These are phyloP conservation scores for Xylaria cubensis DNA, from an alignment of 495 filamentous ascomycete species.

Conservation along the genomic window DNA sequence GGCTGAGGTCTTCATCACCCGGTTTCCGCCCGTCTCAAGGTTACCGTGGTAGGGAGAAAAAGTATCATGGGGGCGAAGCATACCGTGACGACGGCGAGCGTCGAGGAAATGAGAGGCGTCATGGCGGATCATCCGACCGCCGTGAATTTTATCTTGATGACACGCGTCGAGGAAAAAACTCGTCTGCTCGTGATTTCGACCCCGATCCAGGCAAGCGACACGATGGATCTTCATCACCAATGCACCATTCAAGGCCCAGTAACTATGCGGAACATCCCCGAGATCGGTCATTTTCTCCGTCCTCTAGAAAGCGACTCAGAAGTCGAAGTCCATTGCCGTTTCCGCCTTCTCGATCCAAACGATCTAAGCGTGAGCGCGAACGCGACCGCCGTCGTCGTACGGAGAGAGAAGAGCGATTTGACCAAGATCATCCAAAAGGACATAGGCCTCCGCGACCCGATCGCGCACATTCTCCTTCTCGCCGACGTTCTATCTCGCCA, in stretches of 20 bases:
- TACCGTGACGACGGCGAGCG: slow-evolving; percentile 30
- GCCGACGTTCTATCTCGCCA: slow-evolving; percentile 36
- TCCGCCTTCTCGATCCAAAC: slow-evolving; percentile 36
- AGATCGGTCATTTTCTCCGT: slow-evolving; percentile 39
- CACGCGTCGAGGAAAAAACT: slow-evolving; percentile 34
- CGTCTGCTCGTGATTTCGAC: slow-evolving; percentile 30
- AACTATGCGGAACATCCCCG: slow-evolving; percentile 33
- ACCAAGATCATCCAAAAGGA: slow-evolving; percentile 31
- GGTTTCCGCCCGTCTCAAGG: slow-evolving; percentile 30
- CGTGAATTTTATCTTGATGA: slow-evolving; percentile 25
- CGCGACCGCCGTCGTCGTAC: slow-evolving; percentile 39
- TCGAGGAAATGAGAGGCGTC: slow-evolving; percentile 36
- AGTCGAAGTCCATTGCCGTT: slow-evolving; percentile 41
- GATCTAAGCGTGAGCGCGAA: slow-evolving; percentile 41
- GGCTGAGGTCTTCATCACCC: slow-evolving; percentile 37
- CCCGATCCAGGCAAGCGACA: slow-evolving; percentile 29
- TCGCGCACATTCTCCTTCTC: slow-evolving; percentile 27
- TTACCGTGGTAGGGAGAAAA: slow-evolving; percentile 30
- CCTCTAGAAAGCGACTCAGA: slow-evolving; percentile 39
- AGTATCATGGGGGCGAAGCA: slow-evolving; percentile 30
- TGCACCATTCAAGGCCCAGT: slow-evolving; percentile 31
- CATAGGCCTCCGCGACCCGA: slow-evolving; percentile 27
- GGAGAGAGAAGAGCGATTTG: slow-evolving; percentile 34
- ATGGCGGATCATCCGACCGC: slow-evolving; percentile 36
- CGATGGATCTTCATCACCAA: slow-evolving; percentile 37